phyloP scores from a whole-genome alignment of 2,329 filamentous ascomycete genomes.

The Fusarium lyarnte region DNA sequence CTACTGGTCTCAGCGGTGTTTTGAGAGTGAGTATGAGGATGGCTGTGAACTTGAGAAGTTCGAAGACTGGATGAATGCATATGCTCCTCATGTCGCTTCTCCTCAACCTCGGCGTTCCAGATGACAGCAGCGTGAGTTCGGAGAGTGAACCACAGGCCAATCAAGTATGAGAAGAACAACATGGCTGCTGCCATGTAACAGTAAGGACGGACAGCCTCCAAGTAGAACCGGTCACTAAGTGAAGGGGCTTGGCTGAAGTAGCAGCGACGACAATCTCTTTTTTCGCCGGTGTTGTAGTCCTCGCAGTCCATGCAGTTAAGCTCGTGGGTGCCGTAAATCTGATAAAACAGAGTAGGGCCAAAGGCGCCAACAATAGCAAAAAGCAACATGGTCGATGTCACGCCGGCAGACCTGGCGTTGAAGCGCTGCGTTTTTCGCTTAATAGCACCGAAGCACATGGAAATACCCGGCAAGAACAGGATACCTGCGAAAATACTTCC shows the following conservation, averaged over 20 bases:
- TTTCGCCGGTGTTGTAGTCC: constrained; percentile 53
- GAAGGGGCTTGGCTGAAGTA: constrained; percentile 91
- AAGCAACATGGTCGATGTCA: constrained; percentile 96
- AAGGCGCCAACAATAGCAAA: constrained; percentile 97
- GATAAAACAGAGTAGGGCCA: constrained; percentile 95
- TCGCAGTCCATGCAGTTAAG: constrained; percentile 80
- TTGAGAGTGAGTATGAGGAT: constrained; percentile 50
- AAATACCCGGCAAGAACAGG: constrained; percentile 90
- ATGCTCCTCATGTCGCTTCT: constrained; percentile 73
- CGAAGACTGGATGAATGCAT: constrained; percentile 48
- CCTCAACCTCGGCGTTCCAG: constrained; percentile 87
- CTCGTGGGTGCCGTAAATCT: constrained; percentile 98
- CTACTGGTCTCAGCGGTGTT: constrained; percentile 57
- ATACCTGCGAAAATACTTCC: constrained; percentile 98
- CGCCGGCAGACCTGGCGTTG: constrained; percentile 94
- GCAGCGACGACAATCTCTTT: constrained; percentile 88
- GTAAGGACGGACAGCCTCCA: constrained; percentile 90
- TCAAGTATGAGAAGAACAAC: constrained; percentile 91
- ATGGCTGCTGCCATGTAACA: constrained; percentile 87
- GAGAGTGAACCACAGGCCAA: constrained; percentile 94
- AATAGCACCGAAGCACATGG: constrained; percentile 98
- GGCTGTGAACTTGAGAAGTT: constrained; percentile 49
- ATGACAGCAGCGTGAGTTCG: constrained; percentile 96
- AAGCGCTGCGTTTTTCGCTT: constrained; percentile 98
- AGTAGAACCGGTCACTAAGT: constrained; percentile 86